A percentile compares a stretch with the other conserved stretches of the same genome.
phyloP scores from a whole-genome alignment of 257 asterid species.

The Linderniella brevidens region DNA sequence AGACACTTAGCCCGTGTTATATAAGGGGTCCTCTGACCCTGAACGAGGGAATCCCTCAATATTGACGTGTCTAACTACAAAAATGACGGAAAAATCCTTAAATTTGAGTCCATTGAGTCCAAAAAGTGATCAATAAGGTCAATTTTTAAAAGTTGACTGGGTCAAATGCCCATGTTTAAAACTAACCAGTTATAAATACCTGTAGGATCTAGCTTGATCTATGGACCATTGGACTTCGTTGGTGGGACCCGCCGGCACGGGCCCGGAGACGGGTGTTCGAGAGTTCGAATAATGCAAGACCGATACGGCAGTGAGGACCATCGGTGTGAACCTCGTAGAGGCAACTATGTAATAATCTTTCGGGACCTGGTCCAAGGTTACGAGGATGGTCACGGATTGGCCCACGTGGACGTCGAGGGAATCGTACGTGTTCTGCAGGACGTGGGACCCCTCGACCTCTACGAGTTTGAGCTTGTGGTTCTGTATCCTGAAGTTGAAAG shows the following conservation, averaged over 20 bases:
- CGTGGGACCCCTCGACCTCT: conserved; percentile 92
- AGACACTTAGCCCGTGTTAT: no score
- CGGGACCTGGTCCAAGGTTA: conserved; percentile 64
- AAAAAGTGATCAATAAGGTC: no score
- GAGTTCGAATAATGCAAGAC: conserved; percentile 68
- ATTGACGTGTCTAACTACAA: no score
- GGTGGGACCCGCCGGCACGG: conserved; percentile 50
- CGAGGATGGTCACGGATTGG: conserved; percentile 60
- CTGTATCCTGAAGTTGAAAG: conserved; percentile 78
- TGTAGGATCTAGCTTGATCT: conserved; percentile 70
- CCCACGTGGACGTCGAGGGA: conserved; percentile 81
- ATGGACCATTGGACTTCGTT: conserved; percentile 46
- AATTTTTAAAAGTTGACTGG: no score
- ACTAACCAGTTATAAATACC: no score
- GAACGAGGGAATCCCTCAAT: no score
- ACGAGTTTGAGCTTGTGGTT: conserved; percentile 75
- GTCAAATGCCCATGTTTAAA: no score
- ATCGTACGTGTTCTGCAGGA: conserved; percentile 53
- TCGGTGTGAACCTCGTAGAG: conserved; percentile 49
- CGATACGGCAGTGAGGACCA: conserved; percentile 29
- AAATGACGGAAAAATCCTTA: no score
- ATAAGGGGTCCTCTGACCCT: no score
- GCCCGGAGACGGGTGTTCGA: conserved; percentile 39
- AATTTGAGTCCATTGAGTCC: no score
- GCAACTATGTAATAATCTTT: conserved; percentile 79